Evolutionary conservation across 805 yeast genomes (phyloP).

Genomic region (Metschnikowia baotianmanensis): DNA sequence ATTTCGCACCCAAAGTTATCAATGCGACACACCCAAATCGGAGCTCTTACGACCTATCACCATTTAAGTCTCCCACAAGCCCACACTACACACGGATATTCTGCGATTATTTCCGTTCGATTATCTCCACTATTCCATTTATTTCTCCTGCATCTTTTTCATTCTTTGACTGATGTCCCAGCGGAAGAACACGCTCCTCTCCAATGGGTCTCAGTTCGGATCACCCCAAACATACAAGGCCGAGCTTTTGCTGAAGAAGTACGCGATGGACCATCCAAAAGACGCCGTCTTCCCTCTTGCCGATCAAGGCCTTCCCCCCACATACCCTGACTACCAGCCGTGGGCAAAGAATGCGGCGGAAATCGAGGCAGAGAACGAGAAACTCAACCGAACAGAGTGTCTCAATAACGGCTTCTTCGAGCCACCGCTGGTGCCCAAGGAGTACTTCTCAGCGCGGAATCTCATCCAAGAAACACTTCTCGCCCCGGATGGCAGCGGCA

Average conservation of each 20-base stretch:
- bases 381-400: conserved; percentile 46
- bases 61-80: too few relatives aligned
- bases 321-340: conserved; percentile 69
- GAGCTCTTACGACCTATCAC: too few relatives aligned
- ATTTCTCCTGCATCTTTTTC: too few relatives aligned
- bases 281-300: conserved; percentile 35
- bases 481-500: conserved; percentile 34
- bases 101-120: too few relatives aligned
- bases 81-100: too few relatives aligned
- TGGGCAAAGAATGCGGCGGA: conserved; percentile 45
- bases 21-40: too few relatives aligned
- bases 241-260: conserved; percentile 36
- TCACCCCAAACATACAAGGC: conserved; percentile 25
- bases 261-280: conserved; percentile 34
- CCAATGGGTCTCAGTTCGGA: conserved; percentile 19
- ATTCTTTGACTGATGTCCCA: neutral
- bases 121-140: too few relatives aligned
- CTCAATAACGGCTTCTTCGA: conserved; percentile 73
- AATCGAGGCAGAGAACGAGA: conserved; percentile 40
- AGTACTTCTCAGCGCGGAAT: conserved; percentile 67
- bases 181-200: conserved; percentile 16
- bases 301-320: conserved; percentile 18
- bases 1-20: too few relatives aligned
- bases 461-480: conserved; percentile 48
- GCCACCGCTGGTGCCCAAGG: conserved; percentile 60